Base-by-base conservation (phyloP, 2,329 filamentous ascomycete genomes). In the Ophiobolus disseminans region DNA sequence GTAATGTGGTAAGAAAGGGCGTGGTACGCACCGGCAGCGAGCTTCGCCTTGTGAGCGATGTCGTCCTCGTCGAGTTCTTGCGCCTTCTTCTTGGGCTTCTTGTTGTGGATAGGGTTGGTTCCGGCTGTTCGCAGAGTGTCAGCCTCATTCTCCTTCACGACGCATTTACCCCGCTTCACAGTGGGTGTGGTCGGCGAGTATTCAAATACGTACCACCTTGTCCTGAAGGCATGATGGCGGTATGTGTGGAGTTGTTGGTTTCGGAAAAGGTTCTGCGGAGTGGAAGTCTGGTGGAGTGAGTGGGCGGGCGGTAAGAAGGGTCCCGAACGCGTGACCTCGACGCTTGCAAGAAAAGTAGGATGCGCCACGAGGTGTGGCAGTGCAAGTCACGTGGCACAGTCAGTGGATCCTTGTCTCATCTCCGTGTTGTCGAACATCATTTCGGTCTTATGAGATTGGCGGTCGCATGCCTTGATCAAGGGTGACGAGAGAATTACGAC, bases 41-140 rank as follows among this genome's bases (percentile, higher is more conserved):
- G 88, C 86, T 91, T 96, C 74, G 88, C 85, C 69, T 86, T 87
- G 82, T 82, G 91, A 5, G 90, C 91, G 72, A 87, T 76, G 59
- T 96, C 91, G 35, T 96, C 91, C 0, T 96, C 91, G 72, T 96
- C 92, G 49, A 92, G 75, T 1, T 96, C 91, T 76, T 87, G 88
- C 71, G 82, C 80, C 44, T 83, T 82, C 83, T 76, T 75, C 86
- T 96, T 97, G 53, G 90, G 81, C 62, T 88, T 84, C 87, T 96
- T 97, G 76, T 80, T 80, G 77, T 80, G 78, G 60, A 80, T 79
- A n/a, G 78, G 78, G 70, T 80, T 80, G 42, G 78, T 80, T 50
- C 78, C 78, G 53, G 76, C 78, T 80, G 60, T 23, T 14, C 25
- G 16, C 28, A 32, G 42, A 22, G 22, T 45, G 62, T 70, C 53